Conservation (phyloP, 208 protist species). For the Borovskyia barvae region DNA sequence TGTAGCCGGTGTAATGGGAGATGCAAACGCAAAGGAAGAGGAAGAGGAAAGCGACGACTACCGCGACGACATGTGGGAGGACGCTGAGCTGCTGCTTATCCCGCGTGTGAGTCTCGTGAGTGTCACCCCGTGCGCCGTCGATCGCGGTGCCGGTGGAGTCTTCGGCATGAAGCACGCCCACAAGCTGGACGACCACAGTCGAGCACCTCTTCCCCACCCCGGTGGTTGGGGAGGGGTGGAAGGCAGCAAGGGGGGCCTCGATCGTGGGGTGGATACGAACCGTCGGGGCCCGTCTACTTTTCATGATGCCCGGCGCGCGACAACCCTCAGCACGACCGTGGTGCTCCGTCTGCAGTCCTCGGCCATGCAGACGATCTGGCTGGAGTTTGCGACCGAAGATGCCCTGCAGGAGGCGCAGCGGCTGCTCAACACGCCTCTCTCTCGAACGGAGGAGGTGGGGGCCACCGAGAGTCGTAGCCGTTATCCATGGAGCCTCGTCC, state of each 20-base stretch:
- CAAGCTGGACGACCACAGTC: conserved; percentile 21
- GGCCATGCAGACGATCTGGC: conserved; percentile 28
- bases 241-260: too few relatives aligned
- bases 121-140: conserved; percentile 22
- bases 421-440: conserved; percentile 16
- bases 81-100: conserved; percentile 19
- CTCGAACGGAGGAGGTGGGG: background rate
- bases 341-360: conserved; percentile 22
- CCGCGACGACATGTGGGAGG: too few relatives aligned
- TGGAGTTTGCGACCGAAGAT: conserved; percentile 24
- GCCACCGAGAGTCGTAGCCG: background rate
- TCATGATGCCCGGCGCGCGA: background rate
- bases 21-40: background rate
- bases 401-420: conserved; percentile 21
- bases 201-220: too few relatives aligned
- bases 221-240: too few relatives aligned
- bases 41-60: background rate
- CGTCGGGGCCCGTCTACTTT: too few relatives aligned
- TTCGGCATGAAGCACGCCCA: conserved; percentile 21
- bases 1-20: background rate
- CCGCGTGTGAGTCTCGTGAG: conserved; percentile 27
- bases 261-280: too few relatives aligned
- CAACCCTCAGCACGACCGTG: conserved; percentile 1
- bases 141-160: conserved; percentile 19
- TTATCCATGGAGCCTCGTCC: background rate